Evolutionary conservation across 176 grass and related monocot species (phyloP), one percentile per base, ranked within the genome.

Genomic region (Stipa capillata): DNA sequence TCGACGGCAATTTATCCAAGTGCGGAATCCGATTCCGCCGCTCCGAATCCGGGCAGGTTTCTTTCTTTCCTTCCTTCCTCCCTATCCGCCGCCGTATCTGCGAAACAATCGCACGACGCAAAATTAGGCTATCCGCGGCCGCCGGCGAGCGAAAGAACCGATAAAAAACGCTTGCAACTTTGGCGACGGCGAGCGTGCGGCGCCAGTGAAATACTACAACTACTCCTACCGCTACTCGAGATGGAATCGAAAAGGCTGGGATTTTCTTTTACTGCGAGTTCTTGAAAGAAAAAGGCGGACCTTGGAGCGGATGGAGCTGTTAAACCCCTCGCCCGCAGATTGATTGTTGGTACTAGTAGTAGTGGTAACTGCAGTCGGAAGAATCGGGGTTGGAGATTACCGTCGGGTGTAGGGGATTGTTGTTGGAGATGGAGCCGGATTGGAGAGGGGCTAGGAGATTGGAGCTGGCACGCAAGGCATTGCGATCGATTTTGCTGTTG

Each of bases 381-480:
- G 32, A 78, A 78, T 87, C 44, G 72, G 43, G 13, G 40, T 42
- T 11, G 62, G 85, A 61, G n/a, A 35, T 53, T 60, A 32, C 32
- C 57, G 12, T 34, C 51, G 21, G 32, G 16, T n/a, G n/a, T n/a
- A n/a, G n/a, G n/a, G n/a, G n/a, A n/a, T n/a, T n/a, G n/a, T n/a
- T 32, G 77, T 54, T 86, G 68, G 7, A 73, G 29, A 33, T 39
- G 2, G 52, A 70, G 42, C n/a, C 47, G 10, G 60, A 82, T 60
- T 49, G 65, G 36, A 43, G 45, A 11, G 11, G 74, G 53, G 36
- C 37, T 25, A 80, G 64, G 79, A 82, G 79, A 82, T 25, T 61
- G 79, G 65, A 87, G 65, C 25, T 51, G 43, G 27, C 73, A 78
- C 85, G 72, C 85, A 72, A 77, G 43, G 72, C 77, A 81, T 67